Evolutionary conservation across 345 rosid genomes (phyloP).

Genomic region (Aethionema arabicum): DNA sequence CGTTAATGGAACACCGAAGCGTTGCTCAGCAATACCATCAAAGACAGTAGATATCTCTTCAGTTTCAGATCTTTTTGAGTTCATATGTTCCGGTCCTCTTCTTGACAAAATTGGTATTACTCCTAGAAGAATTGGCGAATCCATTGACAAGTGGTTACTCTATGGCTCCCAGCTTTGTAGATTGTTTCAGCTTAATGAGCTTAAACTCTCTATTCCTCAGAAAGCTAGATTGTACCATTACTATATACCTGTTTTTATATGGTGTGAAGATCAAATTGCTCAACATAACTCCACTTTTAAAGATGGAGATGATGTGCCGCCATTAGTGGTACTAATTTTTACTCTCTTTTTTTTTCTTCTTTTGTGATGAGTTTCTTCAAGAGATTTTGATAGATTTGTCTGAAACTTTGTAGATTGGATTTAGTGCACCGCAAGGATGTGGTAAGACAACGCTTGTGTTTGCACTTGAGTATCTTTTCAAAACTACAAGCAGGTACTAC

Average conservation of each 20-base stretch:
- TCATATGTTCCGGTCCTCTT: slow-evolving; percentile 87
- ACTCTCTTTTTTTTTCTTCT: background rate
- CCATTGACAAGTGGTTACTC: slow-evolving; percentile 76
- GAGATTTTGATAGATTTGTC: slow-evolving; percentile 5
- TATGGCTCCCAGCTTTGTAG: slow-evolving; percentile 63
- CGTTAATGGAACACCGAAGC: slow-evolving; percentile 22
- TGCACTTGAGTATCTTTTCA: slow-evolving; percentile 89
- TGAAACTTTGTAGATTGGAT: slow-evolving; percentile 71
- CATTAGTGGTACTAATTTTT: slow-evolving; percentile 68
- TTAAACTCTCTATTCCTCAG: slow-evolving; percentile 63
- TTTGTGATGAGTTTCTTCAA: background rate
- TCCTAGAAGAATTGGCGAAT: slow-evolving; percentile 57
- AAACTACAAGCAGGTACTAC: slow-evolving; percentile 65
- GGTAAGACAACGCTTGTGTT: slow-evolving; percentile 98
- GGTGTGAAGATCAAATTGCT: slow-evolving; percentile 91
- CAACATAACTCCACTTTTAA: slow-evolving; percentile 60
- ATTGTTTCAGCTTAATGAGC: slow-evolving; percentile 68
- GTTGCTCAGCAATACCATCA: slow-evolving; percentile 42
- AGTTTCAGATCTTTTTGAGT: slow-evolving; percentile 72
- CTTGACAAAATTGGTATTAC: slow-evolving; percentile 56
- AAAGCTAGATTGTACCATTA: slow-evolving; percentile 86
- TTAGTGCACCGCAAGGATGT: slow-evolving; percentile 98
- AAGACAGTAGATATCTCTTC: slow-evolving; percentile 65
- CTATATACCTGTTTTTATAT: slow-evolving; percentile 86
- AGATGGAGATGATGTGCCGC: slow-evolving; percentile 73